Evolutionary conservation across 176 grass and related monocot species (phyloP), one percentile per base, ranked within the genome.

Genomic region (Oryza punctata): DNA sequence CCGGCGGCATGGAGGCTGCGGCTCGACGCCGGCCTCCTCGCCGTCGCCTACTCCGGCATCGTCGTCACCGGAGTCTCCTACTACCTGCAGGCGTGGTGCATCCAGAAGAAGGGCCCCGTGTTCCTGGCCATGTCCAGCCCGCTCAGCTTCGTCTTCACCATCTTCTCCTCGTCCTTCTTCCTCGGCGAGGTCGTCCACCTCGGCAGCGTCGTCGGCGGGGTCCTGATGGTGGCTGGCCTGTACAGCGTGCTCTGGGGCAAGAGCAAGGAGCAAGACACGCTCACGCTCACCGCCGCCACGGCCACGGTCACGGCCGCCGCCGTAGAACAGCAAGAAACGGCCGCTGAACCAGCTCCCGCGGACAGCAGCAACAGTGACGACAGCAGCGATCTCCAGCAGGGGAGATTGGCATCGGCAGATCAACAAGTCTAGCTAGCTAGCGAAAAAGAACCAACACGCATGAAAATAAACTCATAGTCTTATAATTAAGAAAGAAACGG

Each of bases 71-170:
- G 90, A 0, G 27, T 90, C 10, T 78, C 75, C 45, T 80, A 90
- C 80, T 94, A 94, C 78, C 81, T 94, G 29, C 84, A 85, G 73
- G 65, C 84, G 12, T 94, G 93, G 93, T 92, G 90, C 50, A 79
- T 94, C 40, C 90, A 88, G 70, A 89, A 67, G 78, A 87, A 89
- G 32, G 93, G 90, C 0, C 85, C 90, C 1, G 90, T 92, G 28
- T 92, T 94, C 84, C 19, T 87, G 44, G 84, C 90, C 70, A 92
- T 92, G 26, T 94, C 81, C 72, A 86, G 86, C 16, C 92, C 92
- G 11, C 72, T 94, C 46, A 61, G 63, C 10, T 68, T 94, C 7
- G 41, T 94, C 12, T 54, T 94, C 74, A 92, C 92, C 13, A 63
- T 85, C 21, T 86, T 91, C 9, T 47, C 81, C 35, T 92, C 90